Conservation (phyloP, 352 stramenopile genomes). For the Pythium plurisporium region DNA sequence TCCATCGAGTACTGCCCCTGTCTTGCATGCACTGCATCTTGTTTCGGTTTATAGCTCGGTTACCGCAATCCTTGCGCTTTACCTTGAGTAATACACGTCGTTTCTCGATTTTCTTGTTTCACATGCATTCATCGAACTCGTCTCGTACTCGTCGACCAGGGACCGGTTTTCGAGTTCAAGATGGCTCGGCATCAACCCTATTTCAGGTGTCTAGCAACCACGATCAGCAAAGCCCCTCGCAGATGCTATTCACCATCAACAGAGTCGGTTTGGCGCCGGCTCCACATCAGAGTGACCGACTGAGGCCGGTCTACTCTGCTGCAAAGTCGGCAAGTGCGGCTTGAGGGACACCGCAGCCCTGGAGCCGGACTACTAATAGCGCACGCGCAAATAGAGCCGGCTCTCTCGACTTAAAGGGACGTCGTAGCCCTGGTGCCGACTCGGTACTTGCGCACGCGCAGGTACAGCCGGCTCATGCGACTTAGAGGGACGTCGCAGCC, state of each 20-base stretch:
- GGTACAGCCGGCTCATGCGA: not conserved
- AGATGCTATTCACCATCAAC: not conserved
- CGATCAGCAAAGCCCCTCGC: slow-evolving; percentile 4
- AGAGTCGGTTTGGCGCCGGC: not conserved
- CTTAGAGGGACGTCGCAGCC: not conserved
- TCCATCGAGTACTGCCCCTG: too few relatives aligned
- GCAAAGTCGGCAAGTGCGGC: not conserved
- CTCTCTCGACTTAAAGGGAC: too few relatives aligned
- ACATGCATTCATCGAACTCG: not conserved
- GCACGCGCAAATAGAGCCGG: too few relatives aligned
- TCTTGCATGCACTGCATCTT: too few relatives aligned
- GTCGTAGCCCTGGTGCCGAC: not conserved
- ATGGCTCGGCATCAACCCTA: not conserved
- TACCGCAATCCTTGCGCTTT: too few relatives aligned
- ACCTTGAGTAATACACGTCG: too few relatives aligned
- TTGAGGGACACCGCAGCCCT: too few relatives aligned
- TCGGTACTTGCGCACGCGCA: not conserved
- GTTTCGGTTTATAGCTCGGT: too few relatives aligned
- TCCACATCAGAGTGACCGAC: not conserved
- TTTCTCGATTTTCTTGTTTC: slow-evolving; percentile 1
- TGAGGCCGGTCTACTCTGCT: not conserved
- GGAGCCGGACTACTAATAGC: too few relatives aligned
- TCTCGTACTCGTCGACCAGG: not conserved
- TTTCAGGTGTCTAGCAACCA: not conserved
- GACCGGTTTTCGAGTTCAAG: not conserved